These are phyloP conservation scores for Excoecaria cochinchinensis DNA, from an alignment of 345 rosid genomes.

Conservation along the genomic window DNA sequence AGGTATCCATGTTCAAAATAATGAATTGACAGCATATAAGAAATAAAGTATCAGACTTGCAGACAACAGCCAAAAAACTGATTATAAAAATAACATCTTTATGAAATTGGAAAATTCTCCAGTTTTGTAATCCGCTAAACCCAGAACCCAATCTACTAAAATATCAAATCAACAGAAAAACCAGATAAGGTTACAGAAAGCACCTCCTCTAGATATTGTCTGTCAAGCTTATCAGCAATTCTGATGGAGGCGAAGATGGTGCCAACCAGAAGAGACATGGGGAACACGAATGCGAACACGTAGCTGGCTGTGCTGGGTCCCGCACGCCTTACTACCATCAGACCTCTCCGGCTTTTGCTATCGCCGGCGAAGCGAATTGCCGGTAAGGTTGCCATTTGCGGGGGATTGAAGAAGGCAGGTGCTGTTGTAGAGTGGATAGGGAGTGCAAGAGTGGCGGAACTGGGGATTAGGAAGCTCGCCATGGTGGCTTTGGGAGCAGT, in stretches of 20 bases:
- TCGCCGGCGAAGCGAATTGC: slow-evolving; percentile 20
- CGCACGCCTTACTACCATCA: slow-evolving; percentile 55
- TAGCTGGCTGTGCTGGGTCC: slow-evolving; percentile 61
- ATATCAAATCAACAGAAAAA: neutral
- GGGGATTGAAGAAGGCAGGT: slow-evolving; percentile 15
- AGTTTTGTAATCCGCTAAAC: neutral
- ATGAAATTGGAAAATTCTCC: neutral
- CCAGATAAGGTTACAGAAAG: neutral
- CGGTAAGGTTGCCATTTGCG: slow-evolving; percentile 8
- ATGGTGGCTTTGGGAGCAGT: slow-evolving; percentile 20
- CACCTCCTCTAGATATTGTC: slow-evolving; percentile 75
- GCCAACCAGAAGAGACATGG: slow-evolving; percentile 61
- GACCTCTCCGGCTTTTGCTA: slow-evolving; percentile 30
- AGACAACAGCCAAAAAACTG: no score
- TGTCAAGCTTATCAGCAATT: slow-evolving; percentile 72
- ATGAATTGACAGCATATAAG: no score
- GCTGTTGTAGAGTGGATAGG: slow-evolving; percentile 17
- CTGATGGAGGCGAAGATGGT: slow-evolving; percentile 62
- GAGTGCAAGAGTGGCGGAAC: slow-evolving; percentile 21
- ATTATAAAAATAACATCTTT: no score
- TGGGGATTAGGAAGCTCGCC: slow-evolving; percentile 50
- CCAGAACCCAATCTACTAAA: no score
- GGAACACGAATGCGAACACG: slow-evolving; percentile 62
- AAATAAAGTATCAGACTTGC: no score
- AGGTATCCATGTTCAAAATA: no score